These are phyloP conservation scores for Ophidiomyces ophidiicola DNA, from an alignment of 2,329 filamentous ascomycete genomes.

Conservation along the genomic window DNA sequence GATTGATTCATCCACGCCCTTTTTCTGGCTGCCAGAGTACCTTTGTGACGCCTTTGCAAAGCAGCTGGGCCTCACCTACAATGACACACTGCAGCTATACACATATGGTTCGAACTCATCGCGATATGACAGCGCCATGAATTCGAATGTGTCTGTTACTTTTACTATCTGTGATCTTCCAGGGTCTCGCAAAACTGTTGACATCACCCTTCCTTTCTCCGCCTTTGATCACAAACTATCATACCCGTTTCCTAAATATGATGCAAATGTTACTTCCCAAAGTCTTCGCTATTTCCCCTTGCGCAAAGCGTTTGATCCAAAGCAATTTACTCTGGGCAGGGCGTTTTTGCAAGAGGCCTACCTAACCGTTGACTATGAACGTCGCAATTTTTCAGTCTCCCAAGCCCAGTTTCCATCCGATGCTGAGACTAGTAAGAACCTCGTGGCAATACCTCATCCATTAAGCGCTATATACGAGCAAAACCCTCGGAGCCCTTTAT, in stretches of 20 bases:
- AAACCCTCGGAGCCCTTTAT: neutral
- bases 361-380: slow-evolving; percentile 28
- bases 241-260: slow-evolving; percentile 25
- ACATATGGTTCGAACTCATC: slow-evolving; percentile 22
- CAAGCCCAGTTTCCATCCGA: slow-evolving; percentile 23
- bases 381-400: slow-evolving; percentile 26
- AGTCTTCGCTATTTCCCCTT: slow-evolving; percentile 30
- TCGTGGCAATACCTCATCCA: slow-evolving; percentile 19
- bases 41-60: slow-evolving; percentile 28
- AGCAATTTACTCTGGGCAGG: slow-evolving; percentile 30
- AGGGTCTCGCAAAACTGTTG: slow-evolving; percentile 18
- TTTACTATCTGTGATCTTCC: slow-evolving; percentile 27
- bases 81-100: slow-evolving; percentile 27
- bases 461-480: slow-evolving; percentile 11
- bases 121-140: slow-evolving; percentile 16
- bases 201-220: slow-evolving; percentile 29
- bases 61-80: slow-evolving; percentile 27
- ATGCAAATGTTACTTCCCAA: slow-evolving; percentile 18
- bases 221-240: slow-evolving; percentile 30
- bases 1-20: slow-evolving; percentile 33
- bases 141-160: slow-evolving; percentile 25
- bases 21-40: slow-evolving; percentile 29
- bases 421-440: slow-evolving; percentile 12
- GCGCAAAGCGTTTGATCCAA: slow-evolving; percentile 24
- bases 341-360: slow-evolving; percentile 34